Percentiles rank a stretch among this genome's conserved stretches.
These are phyloP conservation scores for Ambrosiella cleistominuta DNA, from an alignment of 2,329 filamentous ascomycete species.

Conservation along the genomic window DNA sequence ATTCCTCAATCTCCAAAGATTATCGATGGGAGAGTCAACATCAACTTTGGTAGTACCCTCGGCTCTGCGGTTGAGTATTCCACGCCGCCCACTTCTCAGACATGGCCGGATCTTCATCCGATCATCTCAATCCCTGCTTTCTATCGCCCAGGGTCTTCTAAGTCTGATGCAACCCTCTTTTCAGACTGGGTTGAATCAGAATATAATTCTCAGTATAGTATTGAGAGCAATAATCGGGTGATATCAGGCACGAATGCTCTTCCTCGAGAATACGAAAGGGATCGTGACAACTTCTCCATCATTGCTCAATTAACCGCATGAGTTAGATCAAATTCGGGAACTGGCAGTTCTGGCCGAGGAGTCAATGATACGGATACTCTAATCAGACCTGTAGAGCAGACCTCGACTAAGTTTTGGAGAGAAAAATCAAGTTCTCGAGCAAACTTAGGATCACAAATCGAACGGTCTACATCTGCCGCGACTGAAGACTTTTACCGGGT, in stretches of 20 bases:
- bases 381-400: neutral
- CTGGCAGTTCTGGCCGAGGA: neutral
- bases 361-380: constrained; percentile 3
- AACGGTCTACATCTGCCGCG: neutral
- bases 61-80: neutral
- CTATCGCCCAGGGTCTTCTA: neutral
- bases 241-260: neutral
- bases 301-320: neutral
- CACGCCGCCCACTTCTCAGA: neutral
- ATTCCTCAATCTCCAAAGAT: neutral
- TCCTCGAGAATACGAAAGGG: neutral
- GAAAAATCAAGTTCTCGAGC: too few species aligned
- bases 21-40: neutral
- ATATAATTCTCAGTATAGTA: neutral
- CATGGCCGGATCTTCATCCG: neutral
- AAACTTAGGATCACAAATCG: neutral
- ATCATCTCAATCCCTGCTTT: neutral
- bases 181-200: constrained; percentile 9
- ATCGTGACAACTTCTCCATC: neutral
- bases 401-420: neutral
- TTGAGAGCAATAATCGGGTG: neutral
- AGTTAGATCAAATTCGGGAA: neutral
- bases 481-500: neutral
- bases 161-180: constrained; percentile 5
- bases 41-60: neutral